Conservation (phyloP, 2,329 filamentous ascomycete species). For the Penicillium rolfsii region DNA sequence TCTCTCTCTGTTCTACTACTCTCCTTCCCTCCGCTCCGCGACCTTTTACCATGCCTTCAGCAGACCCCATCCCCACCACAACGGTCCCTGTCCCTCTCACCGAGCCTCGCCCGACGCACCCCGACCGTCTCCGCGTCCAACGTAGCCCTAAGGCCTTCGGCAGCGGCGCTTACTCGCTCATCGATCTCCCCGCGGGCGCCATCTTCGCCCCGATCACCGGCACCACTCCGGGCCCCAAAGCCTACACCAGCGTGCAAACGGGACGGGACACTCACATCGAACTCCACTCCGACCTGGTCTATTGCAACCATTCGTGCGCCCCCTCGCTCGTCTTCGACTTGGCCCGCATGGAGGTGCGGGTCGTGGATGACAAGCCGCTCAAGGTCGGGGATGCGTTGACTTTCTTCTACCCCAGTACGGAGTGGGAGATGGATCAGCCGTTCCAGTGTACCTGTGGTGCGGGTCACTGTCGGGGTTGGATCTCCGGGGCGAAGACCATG, state of each 20-base stretch:
- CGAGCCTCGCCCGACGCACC: conserved; percentile 32
- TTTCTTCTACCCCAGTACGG: conserved; percentile 55
- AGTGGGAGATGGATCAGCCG: conserved; percentile 54
- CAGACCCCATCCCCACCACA: conserved; percentile 20
- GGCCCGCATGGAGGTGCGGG: conserved; percentile 45
- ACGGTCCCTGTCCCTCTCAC: conserved; percentile 11
- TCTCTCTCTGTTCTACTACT: not conserved
- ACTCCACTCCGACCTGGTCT: conserved; percentile 60
- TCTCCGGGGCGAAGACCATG: conserved; percentile 47
- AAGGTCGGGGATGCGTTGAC: conserved; percentile 48
- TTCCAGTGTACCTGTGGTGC: conserved; percentile 52
- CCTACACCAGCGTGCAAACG: conserved; percentile 59
- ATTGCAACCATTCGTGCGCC: conserved; percentile 60
- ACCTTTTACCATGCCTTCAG: conserved; percentile 17
- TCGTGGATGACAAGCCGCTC: conserved; percentile 44
- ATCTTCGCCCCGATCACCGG: conserved; percentile 53
- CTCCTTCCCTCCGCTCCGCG: too few relatives aligned
- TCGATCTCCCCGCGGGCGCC: conserved; percentile 55
- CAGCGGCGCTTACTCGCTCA: conserved; percentile 51
- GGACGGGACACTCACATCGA: conserved; percentile 56
- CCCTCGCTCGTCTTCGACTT: conserved; percentile 60
- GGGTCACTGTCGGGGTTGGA: conserved; percentile 43
- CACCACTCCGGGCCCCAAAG: conserved; percentile 49
- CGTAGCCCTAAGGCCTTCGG: conserved; percentile 40
- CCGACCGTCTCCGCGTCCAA: conserved; percentile 33